Evolutionary conservation across 495 filamentous ascomycete species (phyloP), one percentile per base, ranked within the genome.

Genomic region (Talaromyces adpressus): DNA sequence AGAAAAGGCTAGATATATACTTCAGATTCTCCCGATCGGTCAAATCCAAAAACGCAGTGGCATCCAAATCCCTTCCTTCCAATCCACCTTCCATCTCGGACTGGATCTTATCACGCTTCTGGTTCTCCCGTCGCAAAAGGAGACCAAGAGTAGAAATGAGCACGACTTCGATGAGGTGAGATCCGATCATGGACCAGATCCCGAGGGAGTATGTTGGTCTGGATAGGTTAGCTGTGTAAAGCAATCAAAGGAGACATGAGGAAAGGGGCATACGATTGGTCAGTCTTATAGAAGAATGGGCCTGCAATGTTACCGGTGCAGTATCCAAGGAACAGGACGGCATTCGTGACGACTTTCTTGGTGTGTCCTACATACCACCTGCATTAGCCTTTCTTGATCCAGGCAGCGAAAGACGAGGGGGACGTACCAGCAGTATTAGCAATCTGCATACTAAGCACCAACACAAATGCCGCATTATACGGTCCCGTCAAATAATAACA

Each of bases 121-220:
- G 69, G 61, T 87, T 87, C 73, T 88, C 86, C 70, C 78, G 73
- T 14, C 75, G 76, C 2, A 88, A 72, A 2, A 81, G 68, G 12
- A 79, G 65, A 8, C 81, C 77, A n/a, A 85, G 77, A 0, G 63
- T 64, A 5, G 72, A 66, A 29, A 86, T 79, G 1, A 85, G 67
- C 18, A 75, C 68, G 22, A 77, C 81, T 68, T 86, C 81, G 41
- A 82, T 75, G 20, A 85, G 68, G 64, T 87, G 84, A 11, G 80
- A 81, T 6, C 86, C 82, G 60, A 89, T 85, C 77, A 87, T 85
- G 1, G 80, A 82, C 75, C 84, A 86, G 56, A 88, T 85, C 4
- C 84, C 85, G 18, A 87, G 80, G 2, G 70, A 63, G 62, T 88
- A 87, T 68, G 45, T 49, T 49, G 45, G 45, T 49, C 45, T 49